These are phyloP conservation scores for Trapa bicornis DNA, from an alignment of 345 rosid species.

Conservation along the genomic window DNA sequence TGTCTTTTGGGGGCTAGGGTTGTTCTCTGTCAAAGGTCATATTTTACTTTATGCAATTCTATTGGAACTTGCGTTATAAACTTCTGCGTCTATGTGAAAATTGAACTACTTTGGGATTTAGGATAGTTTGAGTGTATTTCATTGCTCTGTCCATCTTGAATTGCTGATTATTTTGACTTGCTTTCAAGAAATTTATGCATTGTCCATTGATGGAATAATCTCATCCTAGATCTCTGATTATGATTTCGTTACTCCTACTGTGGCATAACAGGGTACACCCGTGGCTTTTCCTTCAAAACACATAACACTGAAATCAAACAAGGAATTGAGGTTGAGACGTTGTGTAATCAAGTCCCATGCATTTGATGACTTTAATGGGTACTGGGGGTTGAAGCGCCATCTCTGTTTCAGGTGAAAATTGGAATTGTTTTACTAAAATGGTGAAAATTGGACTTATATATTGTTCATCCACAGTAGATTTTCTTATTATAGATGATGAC, in stretches of 20 bases:
- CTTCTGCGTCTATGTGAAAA: background rate
- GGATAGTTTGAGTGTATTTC: background rate
- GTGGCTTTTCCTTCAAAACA: constrained; percentile 39
- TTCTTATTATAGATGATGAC: background rate
- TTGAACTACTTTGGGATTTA: background rate
- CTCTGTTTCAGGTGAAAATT: constrained; percentile 37
- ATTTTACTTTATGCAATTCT: background rate
- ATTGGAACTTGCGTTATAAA: background rate
- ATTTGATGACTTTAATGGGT: constrained; percentile 36
- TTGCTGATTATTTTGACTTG: background rate
- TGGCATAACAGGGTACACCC: constrained; percentile 52
- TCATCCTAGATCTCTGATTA: background rate
- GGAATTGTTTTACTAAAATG: constrained; percentile 3
- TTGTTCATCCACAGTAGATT: background rate
- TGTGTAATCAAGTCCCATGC: constrained; percentile 26
- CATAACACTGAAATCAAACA: constrained; percentile 37
- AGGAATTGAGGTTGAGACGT: constrained; percentile 35
- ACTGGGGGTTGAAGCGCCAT: constrained; percentile 25
- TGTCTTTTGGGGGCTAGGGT: background rate
- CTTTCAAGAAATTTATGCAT: background rate
- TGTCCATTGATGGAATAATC: background rate
- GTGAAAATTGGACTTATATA: constrained; percentile 19
- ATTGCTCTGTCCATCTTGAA: background rate
- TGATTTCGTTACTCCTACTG: background rate
- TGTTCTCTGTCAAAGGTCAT: background rate